Conservation (phyloP, 2,329 filamentous ascomycete species). For the Phyllosticta citribraziliensis region DNA sequence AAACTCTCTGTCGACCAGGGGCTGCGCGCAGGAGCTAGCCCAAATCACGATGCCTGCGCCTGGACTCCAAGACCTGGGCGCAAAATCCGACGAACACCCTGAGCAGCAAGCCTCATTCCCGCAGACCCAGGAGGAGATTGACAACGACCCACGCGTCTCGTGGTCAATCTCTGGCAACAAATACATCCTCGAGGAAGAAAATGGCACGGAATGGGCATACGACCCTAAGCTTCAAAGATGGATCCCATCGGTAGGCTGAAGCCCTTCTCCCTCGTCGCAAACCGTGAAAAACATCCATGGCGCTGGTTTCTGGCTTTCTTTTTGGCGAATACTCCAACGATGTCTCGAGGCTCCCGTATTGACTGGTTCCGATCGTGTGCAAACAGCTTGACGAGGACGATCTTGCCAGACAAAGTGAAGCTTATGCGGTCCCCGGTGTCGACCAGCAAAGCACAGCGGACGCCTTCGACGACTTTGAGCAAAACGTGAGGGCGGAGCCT, state of each 20-base stretch:
- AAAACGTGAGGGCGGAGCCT: conserved; percentile 1
- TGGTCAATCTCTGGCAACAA: conserved; percentile 18
- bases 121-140: conserved; percentile 13
- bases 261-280: conserved; percentile 12
- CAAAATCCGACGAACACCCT: not conserved
- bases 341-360: conserved; percentile 17
- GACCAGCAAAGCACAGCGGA: conserved; percentile 24
- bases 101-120: conserved; percentile 11
- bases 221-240: conserved; percentile 62
- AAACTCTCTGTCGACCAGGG: not conserved
- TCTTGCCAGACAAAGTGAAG: conserved; percentile 50
- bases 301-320: conserved; percentile 17
- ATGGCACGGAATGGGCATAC: conserved; percentile 70
- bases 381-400: conserved; percentile 49
- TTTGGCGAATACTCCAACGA: conserved; percentile 5
- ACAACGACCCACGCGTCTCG: conserved; percentile 16
- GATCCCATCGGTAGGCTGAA: conserved; percentile 51
- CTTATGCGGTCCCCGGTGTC: conserved; percentile 47
- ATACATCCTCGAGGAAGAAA: conserved; percentile 19
- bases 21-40: not conserved
- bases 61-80: not conserved
- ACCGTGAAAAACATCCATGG: conserved; percentile 11
- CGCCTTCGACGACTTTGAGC: not conserved
- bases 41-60: not conserved
- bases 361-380: conserved; percentile 18